These are phyloP conservation scores for Pholiota adiposa DNA, from an alignment of 1,284 basidiomycete genomes.

Conservation along the genomic window DNA sequence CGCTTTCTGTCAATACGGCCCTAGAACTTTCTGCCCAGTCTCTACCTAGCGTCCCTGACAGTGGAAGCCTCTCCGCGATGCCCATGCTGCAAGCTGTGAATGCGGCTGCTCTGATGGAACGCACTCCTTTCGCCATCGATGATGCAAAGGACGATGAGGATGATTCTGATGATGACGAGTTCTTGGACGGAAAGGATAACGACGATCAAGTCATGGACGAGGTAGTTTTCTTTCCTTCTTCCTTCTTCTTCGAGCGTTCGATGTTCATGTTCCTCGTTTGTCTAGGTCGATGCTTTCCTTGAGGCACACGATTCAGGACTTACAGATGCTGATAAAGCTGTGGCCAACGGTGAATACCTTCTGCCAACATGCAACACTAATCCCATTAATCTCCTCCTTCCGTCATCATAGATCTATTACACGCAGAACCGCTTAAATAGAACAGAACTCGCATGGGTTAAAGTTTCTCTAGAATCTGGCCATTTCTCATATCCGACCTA, in stretches of 20 bases:
- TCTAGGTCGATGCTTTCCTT: constrained; percentile 86
- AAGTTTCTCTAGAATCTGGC: not conserved
- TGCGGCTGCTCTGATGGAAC: constrained; percentile 84
- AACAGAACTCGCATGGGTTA: not conserved
- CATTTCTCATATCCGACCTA: not conserved
- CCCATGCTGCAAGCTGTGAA: constrained; percentile 79
- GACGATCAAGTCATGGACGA: constrained; percentile 88
- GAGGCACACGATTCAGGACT: constrained; percentile 89
- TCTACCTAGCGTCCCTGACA: constrained; percentile 35
- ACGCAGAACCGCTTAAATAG: constrained; percentile 42
- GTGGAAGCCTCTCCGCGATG: constrained; percentile 52
- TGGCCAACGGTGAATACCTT: constrained; percentile 67
- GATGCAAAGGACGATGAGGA: constrained; percentile 86
- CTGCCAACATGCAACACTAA: not conserved
- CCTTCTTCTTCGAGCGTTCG: not conserved
- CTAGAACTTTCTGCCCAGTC: constrained; percentile 31
- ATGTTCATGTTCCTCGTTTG: not conserved
- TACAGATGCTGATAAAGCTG: constrained; percentile 82
- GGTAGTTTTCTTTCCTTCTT: constrained; percentile 39
- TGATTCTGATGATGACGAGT: constrained; percentile 70
- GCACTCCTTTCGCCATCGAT: constrained; percentile 93
- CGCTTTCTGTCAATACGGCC: constrained; percentile 41
- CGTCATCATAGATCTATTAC: constrained; percentile 54
- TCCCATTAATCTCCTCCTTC: constrained; percentile 6
- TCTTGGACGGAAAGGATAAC: constrained; percentile 58